Evolutionary conservation across 495 filamentous ascomycete genomes (phyloP).

Genomic region (Podospora didyma): DNA sequence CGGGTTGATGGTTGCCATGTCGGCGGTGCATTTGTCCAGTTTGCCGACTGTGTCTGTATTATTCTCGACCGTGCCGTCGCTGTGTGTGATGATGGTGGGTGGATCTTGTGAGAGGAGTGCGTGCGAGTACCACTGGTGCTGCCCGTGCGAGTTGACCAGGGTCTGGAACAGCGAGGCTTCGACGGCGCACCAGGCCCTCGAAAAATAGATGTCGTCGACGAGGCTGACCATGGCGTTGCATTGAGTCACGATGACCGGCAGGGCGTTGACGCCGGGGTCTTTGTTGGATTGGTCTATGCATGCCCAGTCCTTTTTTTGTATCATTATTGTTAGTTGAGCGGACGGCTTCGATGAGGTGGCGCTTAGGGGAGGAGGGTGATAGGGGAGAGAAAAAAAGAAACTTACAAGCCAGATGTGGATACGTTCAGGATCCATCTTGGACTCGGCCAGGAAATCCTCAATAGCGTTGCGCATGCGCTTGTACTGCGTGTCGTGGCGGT

Average conservation of each 20-base stretch:
- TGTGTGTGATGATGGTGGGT: no score
- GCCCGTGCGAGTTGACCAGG: constrained; percentile 7
- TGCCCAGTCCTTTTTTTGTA: constrained; percentile 19
- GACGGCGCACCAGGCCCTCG: constrained; percentile 23
- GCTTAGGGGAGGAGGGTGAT: no score
- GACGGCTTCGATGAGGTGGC: no score
- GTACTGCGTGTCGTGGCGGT: no score
- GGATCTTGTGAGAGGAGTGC: no score
- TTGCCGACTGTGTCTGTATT: no score
- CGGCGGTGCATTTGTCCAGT: no score
- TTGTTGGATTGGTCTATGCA: constrained; percentile 26
- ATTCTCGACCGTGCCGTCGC: no score
- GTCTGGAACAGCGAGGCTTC: constrained; percentile 17
- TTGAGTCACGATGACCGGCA: constrained; percentile 22
- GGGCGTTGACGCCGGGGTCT: constrained; percentile 13
- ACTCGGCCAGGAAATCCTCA: no score
- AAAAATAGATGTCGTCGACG: constrained; percentile 9
- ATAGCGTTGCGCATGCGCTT: no score
- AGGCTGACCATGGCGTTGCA: constrained; percentile 26
- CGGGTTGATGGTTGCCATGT: no score
- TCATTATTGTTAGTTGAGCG: not conserved
- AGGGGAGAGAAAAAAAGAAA: not conserved
- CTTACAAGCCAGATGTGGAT: constrained; percentile 14
- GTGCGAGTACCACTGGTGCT: constrained; percentile 23
- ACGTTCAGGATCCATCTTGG: no score